A percentile compares a stretch with the other conserved stretches of the same genome.
Conservation (phyloP, 2,329 filamentous ascomycete species). For the Fusarium sp. region DNA sequence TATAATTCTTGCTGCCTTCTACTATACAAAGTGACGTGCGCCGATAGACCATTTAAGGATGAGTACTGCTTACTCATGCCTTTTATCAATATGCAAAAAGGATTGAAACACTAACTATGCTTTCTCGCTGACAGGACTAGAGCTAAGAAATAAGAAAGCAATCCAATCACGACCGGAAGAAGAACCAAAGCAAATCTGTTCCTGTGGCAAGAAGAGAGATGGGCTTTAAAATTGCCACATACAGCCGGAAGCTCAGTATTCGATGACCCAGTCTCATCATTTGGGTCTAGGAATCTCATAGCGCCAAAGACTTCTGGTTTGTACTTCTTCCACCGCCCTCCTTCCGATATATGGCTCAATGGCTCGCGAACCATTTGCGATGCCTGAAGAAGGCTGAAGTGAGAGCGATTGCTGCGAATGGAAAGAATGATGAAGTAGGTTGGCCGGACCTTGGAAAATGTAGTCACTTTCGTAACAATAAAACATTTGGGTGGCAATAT, state of each 20-base stretch:
- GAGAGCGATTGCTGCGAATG: accelerated
- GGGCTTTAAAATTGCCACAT: accelerated
- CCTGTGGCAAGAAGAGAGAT: accelerated
- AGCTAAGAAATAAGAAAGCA: accelerated
- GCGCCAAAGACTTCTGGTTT: accelerated
- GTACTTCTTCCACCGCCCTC: accelerated
- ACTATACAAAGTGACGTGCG: too few species aligned
- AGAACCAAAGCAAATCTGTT: neutral
- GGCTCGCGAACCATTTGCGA: accelerated
- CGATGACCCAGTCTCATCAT: accelerated
- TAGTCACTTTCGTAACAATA: accelerated
- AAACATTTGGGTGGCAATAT: accelerated
- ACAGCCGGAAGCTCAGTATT: accelerated
- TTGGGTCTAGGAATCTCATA: accelerated
- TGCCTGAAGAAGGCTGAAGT: accelerated
- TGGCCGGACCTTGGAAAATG: accelerated
- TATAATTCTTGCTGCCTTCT: too few species aligned
- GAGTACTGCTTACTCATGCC: too few species aligned
- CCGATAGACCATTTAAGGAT: too few species aligned
- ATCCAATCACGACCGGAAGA: neutral
- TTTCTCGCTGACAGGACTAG: neutral
- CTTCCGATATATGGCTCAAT: accelerated
- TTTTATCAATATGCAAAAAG: accelerated
- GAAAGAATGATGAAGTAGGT: accelerated
- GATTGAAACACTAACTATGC: accelerated